phyloP scores from a whole-genome alignment of 164 flowering plant genomes.

The Protea cynaroides region DNA sequence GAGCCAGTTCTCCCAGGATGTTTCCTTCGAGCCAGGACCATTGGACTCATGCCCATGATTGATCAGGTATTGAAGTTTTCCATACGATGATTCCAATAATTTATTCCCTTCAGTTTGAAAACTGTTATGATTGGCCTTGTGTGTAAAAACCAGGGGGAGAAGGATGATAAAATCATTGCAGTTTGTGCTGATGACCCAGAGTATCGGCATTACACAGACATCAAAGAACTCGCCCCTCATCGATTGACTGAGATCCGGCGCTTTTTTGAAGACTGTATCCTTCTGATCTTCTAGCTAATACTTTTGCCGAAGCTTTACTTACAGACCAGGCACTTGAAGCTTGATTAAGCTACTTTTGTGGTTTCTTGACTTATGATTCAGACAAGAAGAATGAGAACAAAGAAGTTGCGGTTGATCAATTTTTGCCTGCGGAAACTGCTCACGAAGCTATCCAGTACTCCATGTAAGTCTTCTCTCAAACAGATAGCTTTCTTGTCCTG shows the following conservation, averaged over 20 bases:
- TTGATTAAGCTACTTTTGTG: not conserved
- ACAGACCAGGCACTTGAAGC: not conserved
- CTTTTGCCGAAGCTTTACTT: not conserved
- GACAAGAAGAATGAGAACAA: conserved; percentile 74
- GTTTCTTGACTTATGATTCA: conserved; percentile 28
- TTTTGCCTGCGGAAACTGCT: conserved; percentile 42
- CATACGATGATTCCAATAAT: not conserved
- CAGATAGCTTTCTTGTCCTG: no score
- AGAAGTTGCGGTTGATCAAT: conserved; percentile 56
- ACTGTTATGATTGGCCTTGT: not conserved
- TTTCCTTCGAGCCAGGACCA: conserved; percentile 39
- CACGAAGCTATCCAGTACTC: conserved; percentile 51
- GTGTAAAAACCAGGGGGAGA: conserved; percentile 46
- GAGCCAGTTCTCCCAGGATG: conserved; percentile 69
- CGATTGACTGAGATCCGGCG: conserved; percentile 62
- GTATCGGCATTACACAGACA: no score
- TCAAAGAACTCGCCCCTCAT: conserved; percentile 57
- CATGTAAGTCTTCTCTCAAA: conserved; percentile 29
- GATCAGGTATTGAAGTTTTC: conserved; percentile 17
- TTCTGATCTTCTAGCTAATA: conserved; percentile 2
- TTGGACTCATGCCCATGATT: no score
- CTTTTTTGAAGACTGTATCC: conserved; percentile 80
- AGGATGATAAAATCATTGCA: conserved; percentile 51
- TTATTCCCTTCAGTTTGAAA: not conserved
- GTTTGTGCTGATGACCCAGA: no score